Evolutionary conservation across 768 basidiomycete species (phyloP).

Genomic region (Phaffia australis): DNA sequence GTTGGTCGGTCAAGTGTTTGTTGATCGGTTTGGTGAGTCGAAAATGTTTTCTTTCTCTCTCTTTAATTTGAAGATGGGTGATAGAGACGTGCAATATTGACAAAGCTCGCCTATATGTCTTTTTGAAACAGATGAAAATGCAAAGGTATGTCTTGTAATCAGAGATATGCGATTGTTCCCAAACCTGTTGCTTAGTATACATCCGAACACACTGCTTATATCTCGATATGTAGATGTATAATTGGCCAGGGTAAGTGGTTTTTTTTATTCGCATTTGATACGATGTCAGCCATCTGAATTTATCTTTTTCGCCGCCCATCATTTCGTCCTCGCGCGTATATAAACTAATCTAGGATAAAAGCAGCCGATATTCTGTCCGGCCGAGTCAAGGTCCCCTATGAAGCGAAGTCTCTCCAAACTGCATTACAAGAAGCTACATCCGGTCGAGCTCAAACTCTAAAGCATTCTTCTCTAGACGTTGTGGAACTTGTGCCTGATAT

Average conservation of each 20-base stretch:
- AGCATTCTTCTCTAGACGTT: constrained; percentile 23
- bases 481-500: constrained; percentile 1
- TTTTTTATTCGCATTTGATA: neutral
- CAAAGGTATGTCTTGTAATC: no score
- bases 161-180: no score
- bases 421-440: constrained; percentile 30
- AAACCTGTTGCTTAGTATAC: no score
- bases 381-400: constrained; percentile 26
- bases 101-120: constrained; percentile 1
- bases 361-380: constrained; percentile 30
- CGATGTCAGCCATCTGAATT: neutral
- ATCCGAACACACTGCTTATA: no score
- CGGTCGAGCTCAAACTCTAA: constrained; percentile 28
- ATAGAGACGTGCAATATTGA: neutral
- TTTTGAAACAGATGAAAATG: neutral
- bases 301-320: neutral
- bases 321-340: neutral
- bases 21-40: constrained; percentile 30
- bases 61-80: neutral
- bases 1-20: constrained; percentile 37
- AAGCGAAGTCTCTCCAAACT: constrained; percentile 19
- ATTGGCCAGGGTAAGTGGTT: no score
- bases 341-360: constrained; percentile 26
- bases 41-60: constrained; percentile 13
- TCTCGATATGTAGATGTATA: no score